Evolutionary conservation across 495 filamentous ascomycete genomes (phyloP).

Genomic region (Zalerion maritima): DNA sequence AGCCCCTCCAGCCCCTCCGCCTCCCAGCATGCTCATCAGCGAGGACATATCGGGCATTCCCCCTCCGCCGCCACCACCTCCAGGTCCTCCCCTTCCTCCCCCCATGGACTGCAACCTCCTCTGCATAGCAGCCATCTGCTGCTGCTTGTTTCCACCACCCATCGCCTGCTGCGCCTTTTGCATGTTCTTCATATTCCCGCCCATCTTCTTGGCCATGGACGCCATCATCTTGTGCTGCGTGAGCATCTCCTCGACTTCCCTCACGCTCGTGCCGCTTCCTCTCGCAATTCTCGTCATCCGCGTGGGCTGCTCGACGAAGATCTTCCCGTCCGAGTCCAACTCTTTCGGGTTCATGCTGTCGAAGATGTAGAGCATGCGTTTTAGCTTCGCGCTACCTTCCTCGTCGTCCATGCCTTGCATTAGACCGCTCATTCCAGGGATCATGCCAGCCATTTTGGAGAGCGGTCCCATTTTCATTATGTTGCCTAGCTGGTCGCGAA

Average conservation of each 20-base stretch:
- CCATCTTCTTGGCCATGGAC: constrained; percentile 97
- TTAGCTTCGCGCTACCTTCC: constrained; percentile 79
- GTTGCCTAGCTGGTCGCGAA: constrained; percentile 87
- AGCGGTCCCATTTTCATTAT: constrained; percentile 99
- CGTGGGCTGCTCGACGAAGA: constrained; percentile 82
- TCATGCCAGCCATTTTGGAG: constrained; percentile 97
- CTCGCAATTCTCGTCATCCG: constrained; percentile 87
- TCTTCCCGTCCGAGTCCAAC: constrained; percentile 84
- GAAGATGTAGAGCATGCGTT: constrained; percentile 98
- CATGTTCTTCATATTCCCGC: constrained; percentile 92
- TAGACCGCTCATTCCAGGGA: constrained; percentile 81
- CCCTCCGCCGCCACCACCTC: constrained; percentile 30
- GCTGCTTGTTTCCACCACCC: constrained; percentile 70
- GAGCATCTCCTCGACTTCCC: constrained; percentile 94
- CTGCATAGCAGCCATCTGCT: constrained; percentile 97
- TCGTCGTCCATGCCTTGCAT: constrained; percentile 95
- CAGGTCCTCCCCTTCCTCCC: constrained; percentile 38
- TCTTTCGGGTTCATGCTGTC: constrained; percentile 95
- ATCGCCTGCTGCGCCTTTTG: constrained; percentile 82
- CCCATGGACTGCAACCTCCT: constrained; percentile 89
- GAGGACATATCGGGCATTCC: constrained; percentile 67
- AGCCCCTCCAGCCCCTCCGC: constrained; percentile 29
- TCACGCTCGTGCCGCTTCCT: constrained; percentile 78
- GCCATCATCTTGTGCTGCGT: constrained; percentile 98
- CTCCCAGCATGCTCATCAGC: constrained; percentile 77